phyloP scores from a whole-genome alignment of 2,329 filamentous ascomycete genomes.

The Trichophyton benhamiae region DNA sequence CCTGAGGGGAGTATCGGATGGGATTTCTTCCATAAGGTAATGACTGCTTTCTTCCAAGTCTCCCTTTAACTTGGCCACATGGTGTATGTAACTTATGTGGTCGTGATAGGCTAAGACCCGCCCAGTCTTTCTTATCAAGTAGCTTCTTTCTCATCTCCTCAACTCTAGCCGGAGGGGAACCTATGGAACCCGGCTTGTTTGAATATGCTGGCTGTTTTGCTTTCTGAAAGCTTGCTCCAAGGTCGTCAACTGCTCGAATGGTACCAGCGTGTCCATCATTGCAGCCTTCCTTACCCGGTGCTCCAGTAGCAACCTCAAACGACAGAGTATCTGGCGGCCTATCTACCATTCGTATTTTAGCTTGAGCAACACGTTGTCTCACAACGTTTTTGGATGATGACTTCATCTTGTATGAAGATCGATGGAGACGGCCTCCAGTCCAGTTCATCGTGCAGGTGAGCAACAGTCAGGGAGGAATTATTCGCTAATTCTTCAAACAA shows the following conservation, averaged over 20 bases:
- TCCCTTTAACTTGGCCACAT: slow-evolving; percentile 4
- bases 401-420: slow-evolving; percentile 25
- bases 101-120: slow-evolving; percentile 22
- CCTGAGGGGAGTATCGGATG: not conserved
- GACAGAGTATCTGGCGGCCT: not conserved
- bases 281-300: not conserved
- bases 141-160: slow-evolving; percentile 14
- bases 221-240: not conserved
- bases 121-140: slow-evolving; percentile 28
- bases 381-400: slow-evolving; percentile 19
- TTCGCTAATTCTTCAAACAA: not conserved
- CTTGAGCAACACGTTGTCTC: slow-evolving; percentile 26
- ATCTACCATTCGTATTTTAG: slow-evolving; percentile 8
- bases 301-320: not conserved
- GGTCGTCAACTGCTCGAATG: not conserved
- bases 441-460: slow-evolving; percentile 29
- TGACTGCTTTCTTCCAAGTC: slow-evolving; percentile 5
- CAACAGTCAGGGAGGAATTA: not conserved
- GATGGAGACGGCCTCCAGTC: slow-evolving; percentile 33
- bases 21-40: not conserved
- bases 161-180: not conserved
- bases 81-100: slow-evolving; percentile 22
- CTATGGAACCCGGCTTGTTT: not conserved
- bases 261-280: not conserved
- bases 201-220: not conserved